phyloP scores from a whole-genome alignment of 306 rosid species.

The Medicago arabica region DNA sequence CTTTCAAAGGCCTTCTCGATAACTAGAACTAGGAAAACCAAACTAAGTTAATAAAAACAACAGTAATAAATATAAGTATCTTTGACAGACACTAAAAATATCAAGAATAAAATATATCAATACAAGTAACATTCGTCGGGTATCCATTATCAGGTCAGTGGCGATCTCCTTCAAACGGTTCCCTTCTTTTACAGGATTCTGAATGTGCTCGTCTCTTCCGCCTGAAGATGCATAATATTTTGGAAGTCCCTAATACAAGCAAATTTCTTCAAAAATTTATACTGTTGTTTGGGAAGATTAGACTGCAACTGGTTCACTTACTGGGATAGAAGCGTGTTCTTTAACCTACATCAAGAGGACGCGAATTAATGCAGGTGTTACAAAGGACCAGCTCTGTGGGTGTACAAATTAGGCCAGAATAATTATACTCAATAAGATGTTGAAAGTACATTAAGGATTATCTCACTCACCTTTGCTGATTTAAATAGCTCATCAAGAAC shows the following conservation, averaged over 20 bases:
- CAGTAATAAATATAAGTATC: slow-evolving; percentile 39
- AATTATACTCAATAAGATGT: not conserved
- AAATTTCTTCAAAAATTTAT: slow-evolving; percentile 68
- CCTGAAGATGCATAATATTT: slow-evolving; percentile 45
- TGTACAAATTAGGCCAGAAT: not conserved
- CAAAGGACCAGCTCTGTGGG: slow-evolving; percentile 29
- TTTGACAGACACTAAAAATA: slow-evolving; percentile 45
- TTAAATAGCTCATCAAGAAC: slow-evolving; percentile 94
- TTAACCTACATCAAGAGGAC: slow-evolving; percentile 64
- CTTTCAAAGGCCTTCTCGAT: slow-evolving; percentile 17
- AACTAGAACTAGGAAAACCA: slow-evolving; percentile 41
- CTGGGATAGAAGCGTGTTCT: slow-evolving; percentile 64
- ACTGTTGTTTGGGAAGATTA: slow-evolving; percentile 62
- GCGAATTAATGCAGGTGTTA: slow-evolving; percentile 24
- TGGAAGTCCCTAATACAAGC: slow-evolving; percentile 69
- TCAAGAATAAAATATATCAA: slow-evolving; percentile 43
- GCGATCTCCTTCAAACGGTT: slow-evolving; percentile 39
- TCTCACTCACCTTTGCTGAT: slow-evolving; percentile 90
- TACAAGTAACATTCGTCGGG: slow-evolving; percentile 41
- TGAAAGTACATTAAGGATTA: slow-evolving; percentile 34
- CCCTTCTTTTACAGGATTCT: slow-evolving; percentile 41
- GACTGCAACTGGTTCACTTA: slow-evolving; percentile 84
- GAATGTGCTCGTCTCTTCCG: slow-evolving; percentile 43
- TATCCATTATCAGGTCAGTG: slow-evolving; percentile 31
- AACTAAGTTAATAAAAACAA: slow-evolving; percentile 39